These are phyloP conservation scores for Aspergillus sojae DNA, from an alignment of 2,329 filamentous ascomycete species.

Conservation along the genomic window DNA sequence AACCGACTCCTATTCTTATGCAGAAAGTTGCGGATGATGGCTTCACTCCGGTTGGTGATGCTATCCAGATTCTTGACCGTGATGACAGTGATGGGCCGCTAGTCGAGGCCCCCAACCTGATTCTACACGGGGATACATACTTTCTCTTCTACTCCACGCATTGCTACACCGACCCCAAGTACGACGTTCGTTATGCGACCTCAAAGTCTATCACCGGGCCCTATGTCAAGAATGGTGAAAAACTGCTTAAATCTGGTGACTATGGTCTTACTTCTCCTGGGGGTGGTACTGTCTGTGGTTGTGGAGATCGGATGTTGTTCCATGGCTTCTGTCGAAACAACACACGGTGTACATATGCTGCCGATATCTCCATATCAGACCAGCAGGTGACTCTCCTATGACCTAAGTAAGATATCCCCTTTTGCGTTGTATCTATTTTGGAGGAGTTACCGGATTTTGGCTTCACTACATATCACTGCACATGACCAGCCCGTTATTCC, in stretches of 20 bases:
- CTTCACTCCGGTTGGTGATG: constrained; percentile 54
- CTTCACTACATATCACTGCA: neutral
- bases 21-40: constrained; percentile 51
- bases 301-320: constrained; percentile 36
- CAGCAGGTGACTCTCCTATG: constrained; percentile 16
- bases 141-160: constrained; percentile 66
- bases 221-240: constrained; percentile 37
- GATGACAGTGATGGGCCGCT: constrained; percentile 65
- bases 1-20: constrained; percentile 44
- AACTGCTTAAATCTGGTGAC: constrained; percentile 39
- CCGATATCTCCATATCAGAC: constrained; percentile 27
- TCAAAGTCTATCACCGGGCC: constrained; percentile 41
- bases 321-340: constrained; percentile 33
- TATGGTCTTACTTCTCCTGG: constrained; percentile 34
- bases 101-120: constrained; percentile 63
- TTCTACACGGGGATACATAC: constrained; percentile 52
- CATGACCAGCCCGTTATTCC: neutral
- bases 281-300: constrained; percentile 34
- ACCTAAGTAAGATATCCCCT: no score
- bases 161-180: constrained; percentile 57
- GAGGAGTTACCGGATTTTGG: neutral
- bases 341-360: constrained; percentile 35
- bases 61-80: constrained; percentile 62
- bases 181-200: constrained; percentile 65
- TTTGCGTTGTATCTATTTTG: neutral